Conservation (phyloP, 441 rosid genomes). For the Aleurites moluccanus region DNA sequence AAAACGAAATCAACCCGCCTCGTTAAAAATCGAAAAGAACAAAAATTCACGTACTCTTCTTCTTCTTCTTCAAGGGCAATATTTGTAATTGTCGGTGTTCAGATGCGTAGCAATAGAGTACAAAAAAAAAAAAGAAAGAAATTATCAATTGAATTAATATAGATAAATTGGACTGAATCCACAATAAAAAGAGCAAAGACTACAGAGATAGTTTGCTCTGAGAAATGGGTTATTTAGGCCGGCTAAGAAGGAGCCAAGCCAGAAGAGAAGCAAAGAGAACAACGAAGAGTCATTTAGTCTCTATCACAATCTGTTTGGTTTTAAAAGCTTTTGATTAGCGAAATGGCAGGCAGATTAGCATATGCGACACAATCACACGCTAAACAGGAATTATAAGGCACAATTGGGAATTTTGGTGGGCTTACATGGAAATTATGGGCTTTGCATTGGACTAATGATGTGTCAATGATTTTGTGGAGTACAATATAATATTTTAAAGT, state of each 20-base stretch:
- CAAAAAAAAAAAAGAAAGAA: too few relatives aligned
- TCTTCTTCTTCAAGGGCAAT: slow-evolving; percentile 3
- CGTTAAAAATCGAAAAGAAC: slow-evolving; percentile 21
- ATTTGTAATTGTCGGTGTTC: slow-evolving; percentile 12
- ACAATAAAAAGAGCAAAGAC: neutral
- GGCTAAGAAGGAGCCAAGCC: slow-evolving; percentile 27
- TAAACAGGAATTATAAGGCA: neutral
- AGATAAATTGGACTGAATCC: slow-evolving; percentile 16
- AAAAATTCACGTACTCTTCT: slow-evolving; percentile 19
- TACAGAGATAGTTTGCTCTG: slow-evolving; percentile 9
- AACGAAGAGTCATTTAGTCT: slow-evolving; percentile 12
- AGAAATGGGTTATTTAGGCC: slow-evolving; percentile 23
- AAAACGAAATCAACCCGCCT: slow-evolving; percentile 42
- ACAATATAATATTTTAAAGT: neutral
- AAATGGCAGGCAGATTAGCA: slow-evolving; percentile 15
- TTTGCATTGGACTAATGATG: slow-evolving; percentile 7
- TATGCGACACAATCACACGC: slow-evolving; percentile 1
- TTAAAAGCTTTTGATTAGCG: neutral
- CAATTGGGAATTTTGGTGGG: slow-evolving; percentile 13
- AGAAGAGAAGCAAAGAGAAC: slow-evolving; percentile 24
- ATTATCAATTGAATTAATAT: neutral
- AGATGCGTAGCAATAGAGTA: slow-evolving; percentile 8
- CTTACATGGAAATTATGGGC: slow-evolving; percentile 31
- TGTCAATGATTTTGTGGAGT: slow-evolving; percentile 30
- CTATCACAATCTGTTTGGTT: neutral